phyloP scores from a whole-genome alignment of 306 rosid genomes.

The Potentilla sterilis region DNA sequence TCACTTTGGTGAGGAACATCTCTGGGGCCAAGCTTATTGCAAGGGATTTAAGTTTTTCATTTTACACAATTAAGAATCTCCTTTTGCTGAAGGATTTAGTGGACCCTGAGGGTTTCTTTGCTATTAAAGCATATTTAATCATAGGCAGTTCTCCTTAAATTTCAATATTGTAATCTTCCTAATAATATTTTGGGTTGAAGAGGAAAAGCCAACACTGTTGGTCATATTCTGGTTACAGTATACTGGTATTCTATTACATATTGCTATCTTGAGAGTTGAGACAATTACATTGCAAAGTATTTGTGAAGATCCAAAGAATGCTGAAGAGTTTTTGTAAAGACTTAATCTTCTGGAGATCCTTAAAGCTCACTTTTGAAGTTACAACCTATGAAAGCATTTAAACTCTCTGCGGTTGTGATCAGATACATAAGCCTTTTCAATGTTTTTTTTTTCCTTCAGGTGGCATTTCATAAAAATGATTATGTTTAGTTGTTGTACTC shows the following conservation, averaged over 20 bases:
- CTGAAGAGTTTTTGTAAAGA: not conserved
- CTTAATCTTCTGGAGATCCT: not conserved
- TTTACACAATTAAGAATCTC: not conserved
- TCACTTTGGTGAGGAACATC: not conserved
- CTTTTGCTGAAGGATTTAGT: slow-evolving; percentile 3
- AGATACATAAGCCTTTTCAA: not conserved
- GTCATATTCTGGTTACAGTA: not conserved
- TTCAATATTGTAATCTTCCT: not conserved
- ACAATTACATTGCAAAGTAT: not conserved
- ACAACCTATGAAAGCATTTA: not conserved
- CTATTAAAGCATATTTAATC: not conserved
- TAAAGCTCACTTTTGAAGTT: not conserved
- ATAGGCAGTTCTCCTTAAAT: not conserved
- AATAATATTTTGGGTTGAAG: not conserved
- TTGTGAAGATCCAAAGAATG: not conserved
- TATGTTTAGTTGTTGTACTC: slow-evolving; percentile 6
- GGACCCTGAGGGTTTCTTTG: slow-evolving; percentile 9
- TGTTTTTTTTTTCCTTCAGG: too few species aligned
- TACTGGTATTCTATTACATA: not conserved
- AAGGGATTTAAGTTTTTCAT: not conserved
- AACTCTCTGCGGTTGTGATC: not conserved
- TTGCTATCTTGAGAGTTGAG: too few species aligned
- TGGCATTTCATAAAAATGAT: not conserved
- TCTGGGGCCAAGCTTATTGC: slow-evolving; percentile 2
- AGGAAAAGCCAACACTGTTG: not conserved